Evolutionary conservation across 495 filamentous ascomycete species (phyloP).

Genomic region (Hypoxylon cercidicola): DNA sequence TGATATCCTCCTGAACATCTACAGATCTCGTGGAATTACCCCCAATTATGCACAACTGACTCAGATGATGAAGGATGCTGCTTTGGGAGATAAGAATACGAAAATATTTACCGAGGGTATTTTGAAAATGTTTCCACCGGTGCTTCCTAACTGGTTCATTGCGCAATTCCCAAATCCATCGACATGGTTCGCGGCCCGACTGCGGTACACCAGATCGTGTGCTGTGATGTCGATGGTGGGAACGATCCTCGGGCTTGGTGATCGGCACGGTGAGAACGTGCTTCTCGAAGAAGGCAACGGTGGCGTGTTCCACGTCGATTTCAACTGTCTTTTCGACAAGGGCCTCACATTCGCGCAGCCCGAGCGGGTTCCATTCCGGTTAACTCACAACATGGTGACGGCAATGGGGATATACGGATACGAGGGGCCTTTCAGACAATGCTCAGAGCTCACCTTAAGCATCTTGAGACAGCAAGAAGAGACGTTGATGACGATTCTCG

Average conservation of each 20-base stretch:
- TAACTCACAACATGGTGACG: constrained; percentile 98
- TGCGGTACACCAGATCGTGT: constrained; percentile 90
- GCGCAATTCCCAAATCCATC: constrained; percentile 93
- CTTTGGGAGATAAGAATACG: constrained; percentile 56
- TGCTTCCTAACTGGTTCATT: constrained; percentile 94
- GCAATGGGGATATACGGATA: constrained; percentile 94
- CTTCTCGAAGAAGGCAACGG: constrained; percentile 94
- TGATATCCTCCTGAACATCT: constrained; percentile 84
- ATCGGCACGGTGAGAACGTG: constrained; percentile 98
- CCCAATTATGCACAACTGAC: constrained; percentile 61
- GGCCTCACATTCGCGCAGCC: constrained; percentile 95
- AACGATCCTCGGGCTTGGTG: constrained; percentile 91
- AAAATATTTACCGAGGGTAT: constrained; percentile 76
- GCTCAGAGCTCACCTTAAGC: constrained; percentile 84
- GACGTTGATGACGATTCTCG: constrained; percentile 94
- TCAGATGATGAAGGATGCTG: constrained; percentile 59
- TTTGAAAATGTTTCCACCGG: constrained; percentile 73
- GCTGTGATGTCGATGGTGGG: constrained; percentile 99
- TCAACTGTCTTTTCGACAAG: constrained; percentile 99
- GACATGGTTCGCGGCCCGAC: constrained; percentile 89
- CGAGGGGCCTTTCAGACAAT: constrained; percentile 91
- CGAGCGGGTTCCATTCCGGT: constrained; percentile 94
- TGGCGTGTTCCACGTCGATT: constrained; percentile 96
- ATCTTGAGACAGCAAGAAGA: constrained; percentile 92
- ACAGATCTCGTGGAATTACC: constrained; percentile 73